Evolutionary conservation across 805 yeast species (phyloP), one percentile per base, ranked within the genome.

Genomic region (Metschnikowia vanudenii): DNA sequence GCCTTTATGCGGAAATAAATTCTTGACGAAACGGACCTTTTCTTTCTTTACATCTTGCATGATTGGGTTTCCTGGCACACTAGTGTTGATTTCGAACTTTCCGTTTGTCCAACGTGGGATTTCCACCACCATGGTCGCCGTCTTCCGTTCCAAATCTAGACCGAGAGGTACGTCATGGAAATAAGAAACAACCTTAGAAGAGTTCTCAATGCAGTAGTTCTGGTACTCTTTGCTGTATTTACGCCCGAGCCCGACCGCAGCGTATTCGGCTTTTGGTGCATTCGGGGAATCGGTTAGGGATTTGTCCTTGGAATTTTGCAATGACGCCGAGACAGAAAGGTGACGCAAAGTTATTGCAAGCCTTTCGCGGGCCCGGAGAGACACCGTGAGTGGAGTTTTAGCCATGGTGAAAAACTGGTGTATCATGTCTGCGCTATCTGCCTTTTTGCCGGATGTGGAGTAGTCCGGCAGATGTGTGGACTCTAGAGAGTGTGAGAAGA

Each of bases 101-200:
- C 97, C 98, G 68, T 94, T 94, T 64, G 96, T 80, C 97, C 97
- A 92, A 72, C 98, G 86, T 66, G 99, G 99, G 57, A 94, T 90
- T 74, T 94, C 99, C 54, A 94, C 97, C 60, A 94, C 78, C 87
- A 88, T 85, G 56, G 79, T 77, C 18, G 81, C 82, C 14, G 72
- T 69, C 9, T 51, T 58, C 12, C 58, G 58, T 1, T 58, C 56
- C n/a, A 54, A 49, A 50, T 82, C 68, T 8, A 82, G 61, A 10
- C 67, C 70, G 9, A 85, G 55, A 1, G 91, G 89, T 3, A 85
- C 67, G 59, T 86, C 95, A 59, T 86, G 95, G 68, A 86, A 84
- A 59, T 67, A 83, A 0, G 90, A 84, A 1, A 80, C 79, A 6
- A 79, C 56, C 49, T 73, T 67, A n/a, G 40, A 36, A 3, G 40